Evolutionary conservation across 1,284 basidiomycete species (phyloP).

Genomic region (Limonomyces culmigenus): DNA sequence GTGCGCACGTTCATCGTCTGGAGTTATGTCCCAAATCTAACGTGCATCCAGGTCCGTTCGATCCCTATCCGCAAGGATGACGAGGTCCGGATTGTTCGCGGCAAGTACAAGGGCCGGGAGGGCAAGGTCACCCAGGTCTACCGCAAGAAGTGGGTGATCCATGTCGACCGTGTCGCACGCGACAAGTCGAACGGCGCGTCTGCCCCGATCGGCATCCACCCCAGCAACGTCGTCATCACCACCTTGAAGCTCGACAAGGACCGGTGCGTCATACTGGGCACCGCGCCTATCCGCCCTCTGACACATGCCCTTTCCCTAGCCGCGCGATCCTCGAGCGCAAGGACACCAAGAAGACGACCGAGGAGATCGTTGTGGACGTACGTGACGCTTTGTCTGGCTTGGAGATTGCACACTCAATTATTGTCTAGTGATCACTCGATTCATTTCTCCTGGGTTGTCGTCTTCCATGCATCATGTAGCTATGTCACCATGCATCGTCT

Average conservation of each 20-base stretch:
- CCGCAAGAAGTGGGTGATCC: slow-evolving; percentile 99
- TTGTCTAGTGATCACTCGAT: too few species aligned
- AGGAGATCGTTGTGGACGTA: too few species aligned
- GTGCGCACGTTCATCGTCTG: slow-evolving; percentile 38
- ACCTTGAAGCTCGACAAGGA: slow-evolving; percentile 85
- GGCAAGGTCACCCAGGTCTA: slow-evolving; percentile 96
- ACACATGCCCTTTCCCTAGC: slow-evolving; percentile 17
- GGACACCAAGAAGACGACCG: slow-evolving; percentile 57
- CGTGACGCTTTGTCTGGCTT: too few species aligned
- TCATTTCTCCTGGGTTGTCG: too few species aligned
- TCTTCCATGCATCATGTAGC: too few species aligned
- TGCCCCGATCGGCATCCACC: slow-evolving; percentile 88
- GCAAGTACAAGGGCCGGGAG: slow-evolving; percentile 97
- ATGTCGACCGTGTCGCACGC: slow-evolving; percentile 94
- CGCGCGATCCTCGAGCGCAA: slow-evolving; percentile 73
- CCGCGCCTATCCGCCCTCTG: not conserved
- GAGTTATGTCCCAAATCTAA: slow-evolving; percentile 4
- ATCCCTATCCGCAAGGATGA: slow-evolving; percentile 97
- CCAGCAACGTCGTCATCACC: slow-evolving; percentile 93
- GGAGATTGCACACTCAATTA: too few species aligned
- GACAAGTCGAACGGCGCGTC: slow-evolving; percentile 98
- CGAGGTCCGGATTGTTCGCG: slow-evolving; percentile 92
- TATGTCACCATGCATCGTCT: slow-evolving; percentile 1
- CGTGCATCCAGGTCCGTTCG: slow-evolving; percentile 54
- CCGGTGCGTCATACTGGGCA: slow-evolving; percentile 26